Percentiles rank a stretch among this genome's conserved stretches.
phyloP scores from a whole-genome alignment of 2,329 filamentous ascomycete species.

The Aspergillus sp. region DNA sequence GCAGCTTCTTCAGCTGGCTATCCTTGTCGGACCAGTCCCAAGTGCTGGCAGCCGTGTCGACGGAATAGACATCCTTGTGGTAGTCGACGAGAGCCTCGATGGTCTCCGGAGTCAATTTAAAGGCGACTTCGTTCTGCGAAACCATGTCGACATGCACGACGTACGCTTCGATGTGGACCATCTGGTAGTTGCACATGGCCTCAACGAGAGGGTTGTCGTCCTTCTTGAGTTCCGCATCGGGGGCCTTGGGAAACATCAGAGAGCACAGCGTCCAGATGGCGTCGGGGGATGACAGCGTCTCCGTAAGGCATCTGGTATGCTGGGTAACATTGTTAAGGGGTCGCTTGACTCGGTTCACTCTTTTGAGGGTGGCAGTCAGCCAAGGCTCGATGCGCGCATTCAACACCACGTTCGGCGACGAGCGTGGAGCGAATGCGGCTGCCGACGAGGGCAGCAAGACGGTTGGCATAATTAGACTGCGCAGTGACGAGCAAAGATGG shows the following conservation, averaged over 20 bases:
- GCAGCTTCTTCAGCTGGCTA: conserved; percentile 91
- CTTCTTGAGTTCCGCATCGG: conserved; percentile 78
- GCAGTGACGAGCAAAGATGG: conserved; percentile 53
- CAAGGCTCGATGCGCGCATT: conserved; percentile 91
- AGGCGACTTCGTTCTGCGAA: conserved; percentile 92
- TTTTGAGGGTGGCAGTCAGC: conserved; percentile 94
- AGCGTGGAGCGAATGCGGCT: conserved; percentile 90
- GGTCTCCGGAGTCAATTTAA: conserved; percentile 92
- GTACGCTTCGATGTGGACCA: conserved; percentile 93
- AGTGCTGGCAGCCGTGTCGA: conserved; percentile 83
- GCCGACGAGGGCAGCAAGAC: conserved; percentile 93
- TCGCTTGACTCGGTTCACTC: conserved; percentile 94
- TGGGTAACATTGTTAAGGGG: conserved; percentile 96
- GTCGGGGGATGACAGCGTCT: conserved; percentile 83
- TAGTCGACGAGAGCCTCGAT: conserved; percentile 93
- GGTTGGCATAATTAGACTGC: conserved; percentile 75
- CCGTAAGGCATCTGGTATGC: conserved; percentile 91
- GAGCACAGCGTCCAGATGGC: conserved; percentile 95
- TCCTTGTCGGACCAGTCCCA: conserved; percentile 98
- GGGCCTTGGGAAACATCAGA: conserved; percentile 86
- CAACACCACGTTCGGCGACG: conserved; percentile 91
- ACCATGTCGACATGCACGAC: conserved; percentile 99
- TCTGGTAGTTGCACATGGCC: conserved; percentile 87
- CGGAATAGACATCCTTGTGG: conserved; percentile 92
- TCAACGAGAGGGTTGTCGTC: conserved; percentile 82